Conservation (phyloP, 495 filamentous ascomycete genomes). For the Tuber indicum region DNA sequence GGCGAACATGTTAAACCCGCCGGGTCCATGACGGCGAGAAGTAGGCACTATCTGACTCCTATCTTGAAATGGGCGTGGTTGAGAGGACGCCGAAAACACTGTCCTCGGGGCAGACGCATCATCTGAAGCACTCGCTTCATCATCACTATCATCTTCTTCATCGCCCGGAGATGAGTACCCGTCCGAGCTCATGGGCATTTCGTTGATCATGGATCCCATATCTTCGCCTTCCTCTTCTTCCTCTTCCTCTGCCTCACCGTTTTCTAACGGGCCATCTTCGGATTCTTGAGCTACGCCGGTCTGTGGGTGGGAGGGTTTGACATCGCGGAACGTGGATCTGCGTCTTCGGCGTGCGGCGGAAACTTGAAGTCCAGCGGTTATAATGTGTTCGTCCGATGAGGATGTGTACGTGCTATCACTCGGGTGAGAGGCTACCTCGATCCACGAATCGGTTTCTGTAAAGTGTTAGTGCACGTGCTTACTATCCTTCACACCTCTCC, state of each 20-base stretch:
- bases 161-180: slow-evolving; percentile 29
- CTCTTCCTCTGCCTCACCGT: slow-evolving; percentile 15
- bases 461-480: slow-evolving; percentile 12
- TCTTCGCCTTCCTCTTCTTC: slow-evolving; percentile 35
- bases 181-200: slow-evolving; percentile 31
- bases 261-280: slow-evolving; percentile 25
- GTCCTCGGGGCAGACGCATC: slow-evolving; percentile 7
- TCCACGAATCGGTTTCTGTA: slow-evolving; percentile 74
- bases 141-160: slow-evolving; percentile 31
- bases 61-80: slow-evolving; percentile 9
- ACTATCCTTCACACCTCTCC: neutral
- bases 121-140: slow-evolving; percentile 33
- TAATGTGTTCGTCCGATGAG: slow-evolving; percentile 78
- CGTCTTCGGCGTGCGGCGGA: slow-evolving; percentile 41
- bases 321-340: slow-evolving; percentile 19
- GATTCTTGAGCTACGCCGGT: slow-evolving; percentile 22
- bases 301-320: slow-evolving; percentile 9
- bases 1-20: slow-evolving; percentile 57
- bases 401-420: slow-evolving; percentile 84
- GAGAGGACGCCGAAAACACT: slow-evolving; percentile 17
- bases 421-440: slow-evolving; percentile 87
- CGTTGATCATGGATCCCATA: slow-evolving; percentile 30
- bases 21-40: slow-evolving; percentile 47
- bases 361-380: slow-evolving; percentile 75
- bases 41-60: slow-evolving; percentile 41